Conservation (phyloP, 352 stramenopile species). For the Phytopythium ostracodes region DNA sequence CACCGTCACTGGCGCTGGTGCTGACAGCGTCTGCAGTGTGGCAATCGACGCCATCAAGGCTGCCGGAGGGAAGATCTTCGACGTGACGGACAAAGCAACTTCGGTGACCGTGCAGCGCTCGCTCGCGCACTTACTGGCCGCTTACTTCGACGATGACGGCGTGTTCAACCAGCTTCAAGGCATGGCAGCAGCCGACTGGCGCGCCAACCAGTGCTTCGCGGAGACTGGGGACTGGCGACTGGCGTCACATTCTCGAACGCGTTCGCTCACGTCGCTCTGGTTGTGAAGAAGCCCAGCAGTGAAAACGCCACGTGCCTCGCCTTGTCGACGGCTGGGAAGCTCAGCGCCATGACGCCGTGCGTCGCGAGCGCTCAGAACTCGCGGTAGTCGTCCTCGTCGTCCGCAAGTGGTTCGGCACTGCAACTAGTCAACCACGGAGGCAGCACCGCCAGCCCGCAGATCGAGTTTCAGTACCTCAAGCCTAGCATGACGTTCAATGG, state of each 20-base stretch:
- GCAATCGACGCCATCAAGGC: neutral
- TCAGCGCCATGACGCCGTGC: neutral
- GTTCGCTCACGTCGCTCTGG: neutral
- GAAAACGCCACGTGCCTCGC: neutral
- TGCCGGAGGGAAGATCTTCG: conserved; percentile 1
- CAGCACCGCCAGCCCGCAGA: neutral
- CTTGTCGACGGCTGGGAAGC: neutral
- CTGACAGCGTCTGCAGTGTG: conserved; percentile 9
- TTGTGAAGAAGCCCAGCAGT: neutral
- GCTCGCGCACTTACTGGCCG: conserved; percentile 21
- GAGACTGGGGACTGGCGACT: conserved; percentile 13
- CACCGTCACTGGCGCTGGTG: conserved; percentile 9
- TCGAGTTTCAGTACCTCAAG: neutral
- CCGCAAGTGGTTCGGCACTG: neutral
- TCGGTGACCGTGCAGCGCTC: conserved; percentile 18
- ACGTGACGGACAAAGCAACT: neutral
- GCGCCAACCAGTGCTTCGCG: conserved; percentile 29
- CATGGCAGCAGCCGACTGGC: conserved; percentile 22
- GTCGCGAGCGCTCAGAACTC: neutral
- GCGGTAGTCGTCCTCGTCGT: neutral
- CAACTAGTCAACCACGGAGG: neutral
- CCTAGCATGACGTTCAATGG: neutral
- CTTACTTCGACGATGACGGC: conserved; percentile 15
- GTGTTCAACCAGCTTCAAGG: conserved; percentile 25
- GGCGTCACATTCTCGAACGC: neutral